Conservation (phyloP, 805 yeast species). For the Starmerella roubikii region DNA sequence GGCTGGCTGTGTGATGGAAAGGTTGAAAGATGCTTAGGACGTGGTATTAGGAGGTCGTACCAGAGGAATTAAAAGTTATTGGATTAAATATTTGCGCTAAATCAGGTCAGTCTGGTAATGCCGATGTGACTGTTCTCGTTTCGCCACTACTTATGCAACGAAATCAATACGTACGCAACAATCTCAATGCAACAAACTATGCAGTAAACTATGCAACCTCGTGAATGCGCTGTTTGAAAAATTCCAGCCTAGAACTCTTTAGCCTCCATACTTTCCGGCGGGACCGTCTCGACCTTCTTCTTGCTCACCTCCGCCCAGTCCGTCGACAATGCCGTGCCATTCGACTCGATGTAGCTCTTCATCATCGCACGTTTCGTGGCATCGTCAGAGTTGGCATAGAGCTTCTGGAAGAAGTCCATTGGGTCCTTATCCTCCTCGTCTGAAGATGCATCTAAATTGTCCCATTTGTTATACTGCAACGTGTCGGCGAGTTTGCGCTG, state of each 20-base stretch:
- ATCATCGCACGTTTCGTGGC: slow-evolving; percentile 89
- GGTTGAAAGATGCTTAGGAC: not conserved
- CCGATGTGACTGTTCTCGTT: too few species aligned
- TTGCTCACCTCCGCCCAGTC: slow-evolving; percentile 79
- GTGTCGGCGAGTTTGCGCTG: too few species aligned
- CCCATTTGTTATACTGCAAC: slow-evolving; percentile 61
- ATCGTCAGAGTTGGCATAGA: slow-evolving; percentile 70
- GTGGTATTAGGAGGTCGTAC: too few species aligned
- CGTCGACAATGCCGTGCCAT: slow-evolving; percentile 86
- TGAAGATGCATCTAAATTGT: slow-evolving; percentile 29
- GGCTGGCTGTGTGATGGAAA: not conserved
- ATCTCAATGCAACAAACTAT: too few species aligned
- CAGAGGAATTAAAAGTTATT: too few species aligned
- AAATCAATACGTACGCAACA: too few species aligned
- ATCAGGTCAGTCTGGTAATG: too few species aligned
- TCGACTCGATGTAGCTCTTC: slow-evolving; percentile 87
- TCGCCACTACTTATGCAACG: too few species aligned
- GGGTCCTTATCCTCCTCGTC: slow-evolving; percentile 35
- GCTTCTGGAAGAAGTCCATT: slow-evolving; percentile 52
- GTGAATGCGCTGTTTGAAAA: too few species aligned
- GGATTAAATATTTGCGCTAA: too few species aligned
- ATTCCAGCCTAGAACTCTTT: slow-evolving; percentile 32
- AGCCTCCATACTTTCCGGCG: slow-evolving; percentile 63
- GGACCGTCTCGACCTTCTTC: slow-evolving; percentile 48
- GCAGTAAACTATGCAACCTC: too few species aligned